A percentile compares a stretch with the other conserved stretches of the same genome.
phyloP scores from a whole-genome alignment of 73 alveolate genomes.

The Paramecium bursaria region DNA sequence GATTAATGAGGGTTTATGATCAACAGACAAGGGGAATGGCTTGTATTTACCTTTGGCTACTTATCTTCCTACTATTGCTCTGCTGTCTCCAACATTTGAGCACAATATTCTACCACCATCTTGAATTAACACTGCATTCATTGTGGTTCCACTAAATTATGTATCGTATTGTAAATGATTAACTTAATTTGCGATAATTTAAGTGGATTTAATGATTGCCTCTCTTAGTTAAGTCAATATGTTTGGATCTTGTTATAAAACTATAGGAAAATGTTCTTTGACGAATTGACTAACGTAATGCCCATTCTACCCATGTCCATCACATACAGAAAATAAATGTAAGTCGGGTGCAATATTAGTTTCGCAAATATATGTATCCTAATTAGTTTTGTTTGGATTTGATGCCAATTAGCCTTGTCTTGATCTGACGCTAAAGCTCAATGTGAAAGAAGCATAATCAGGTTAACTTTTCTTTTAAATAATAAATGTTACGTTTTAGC shows the following conservation, averaged over 20 bases:
- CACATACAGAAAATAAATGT: constrained; percentile 65
- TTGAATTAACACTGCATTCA: constrained; percentile 24
- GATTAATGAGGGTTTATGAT: constrained; percentile 90
- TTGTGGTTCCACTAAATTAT: constrained; percentile 67
- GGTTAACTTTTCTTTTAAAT: background rate
- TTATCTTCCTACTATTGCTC: constrained; percentile 65
- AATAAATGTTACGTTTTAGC: no score
- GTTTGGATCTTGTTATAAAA: constrained; percentile 6
- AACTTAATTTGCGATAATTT: background rate
- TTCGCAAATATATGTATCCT: constrained; percentile 19
- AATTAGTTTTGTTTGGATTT: constrained; percentile 28
- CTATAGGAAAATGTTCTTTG: background rate
- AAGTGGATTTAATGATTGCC: constrained; percentile 1
- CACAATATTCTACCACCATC: constrained; percentile 41
- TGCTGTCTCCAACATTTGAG: constrained; percentile 66
- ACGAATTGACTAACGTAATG: constrained; percentile 53
- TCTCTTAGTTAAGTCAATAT: background rate
- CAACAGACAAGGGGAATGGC: constrained; percentile 74
- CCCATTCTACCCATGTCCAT: constrained; percentile 73
- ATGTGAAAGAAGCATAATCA: background rate
- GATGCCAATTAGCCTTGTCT: constrained; percentile 26
- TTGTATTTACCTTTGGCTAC: constrained; percentile 34
- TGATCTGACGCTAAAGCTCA: background rate
- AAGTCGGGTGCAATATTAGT: constrained; percentile 1
- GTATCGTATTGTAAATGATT: constrained; percentile 52